Percentiles rank a stretch among this genome's conserved stretches.
Conservation (phyloP, 345 rosid genomes). For the Eucalyptus regnans region DNA sequence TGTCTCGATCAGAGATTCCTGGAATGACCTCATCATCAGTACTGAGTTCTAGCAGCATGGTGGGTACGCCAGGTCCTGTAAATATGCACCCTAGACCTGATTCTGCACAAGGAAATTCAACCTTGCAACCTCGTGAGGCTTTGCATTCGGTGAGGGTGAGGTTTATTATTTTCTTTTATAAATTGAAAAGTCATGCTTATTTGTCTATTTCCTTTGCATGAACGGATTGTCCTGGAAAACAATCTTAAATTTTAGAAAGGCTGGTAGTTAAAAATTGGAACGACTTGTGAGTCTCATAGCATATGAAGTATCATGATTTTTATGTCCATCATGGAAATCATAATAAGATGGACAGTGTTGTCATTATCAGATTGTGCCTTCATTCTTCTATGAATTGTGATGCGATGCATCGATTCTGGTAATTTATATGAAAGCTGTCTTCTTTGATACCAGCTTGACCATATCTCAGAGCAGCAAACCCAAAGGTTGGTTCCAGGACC, state of each 20-base stretch:
- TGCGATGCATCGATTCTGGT: neutral
- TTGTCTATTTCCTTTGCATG: neutral
- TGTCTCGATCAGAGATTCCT: constrained; percentile 62
- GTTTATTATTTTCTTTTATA: neutral
- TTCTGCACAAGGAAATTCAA: constrained; percentile 59
- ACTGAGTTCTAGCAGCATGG: constrained; percentile 58
- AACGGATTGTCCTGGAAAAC: neutral
- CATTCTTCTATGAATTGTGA: neutral
- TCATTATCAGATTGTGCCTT: neutral
- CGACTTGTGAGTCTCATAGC: neutral
- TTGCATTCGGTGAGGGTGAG: constrained; percentile 69
- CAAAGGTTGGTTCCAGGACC: constrained; percentile 47
- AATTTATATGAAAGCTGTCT: neutral
- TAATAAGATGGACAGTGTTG: neutral
- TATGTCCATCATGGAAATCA: neutral
- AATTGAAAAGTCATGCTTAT: neutral
- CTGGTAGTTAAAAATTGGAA: neutral
- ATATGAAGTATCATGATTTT: neutral
- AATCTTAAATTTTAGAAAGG: neutral
- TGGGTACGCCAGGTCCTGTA: constrained; percentile 52
- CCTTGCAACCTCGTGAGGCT: constrained; percentile 67
- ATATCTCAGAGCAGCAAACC: constrained; percentile 44
- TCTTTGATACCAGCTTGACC: constrained; percentile 24
- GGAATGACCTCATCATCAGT: constrained; percentile 60
- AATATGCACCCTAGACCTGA: constrained; percentile 50